Evolutionary conservation across 495 filamentous ascomycete species (phyloP).

Genomic region (Cetradonia linearis): DNA sequence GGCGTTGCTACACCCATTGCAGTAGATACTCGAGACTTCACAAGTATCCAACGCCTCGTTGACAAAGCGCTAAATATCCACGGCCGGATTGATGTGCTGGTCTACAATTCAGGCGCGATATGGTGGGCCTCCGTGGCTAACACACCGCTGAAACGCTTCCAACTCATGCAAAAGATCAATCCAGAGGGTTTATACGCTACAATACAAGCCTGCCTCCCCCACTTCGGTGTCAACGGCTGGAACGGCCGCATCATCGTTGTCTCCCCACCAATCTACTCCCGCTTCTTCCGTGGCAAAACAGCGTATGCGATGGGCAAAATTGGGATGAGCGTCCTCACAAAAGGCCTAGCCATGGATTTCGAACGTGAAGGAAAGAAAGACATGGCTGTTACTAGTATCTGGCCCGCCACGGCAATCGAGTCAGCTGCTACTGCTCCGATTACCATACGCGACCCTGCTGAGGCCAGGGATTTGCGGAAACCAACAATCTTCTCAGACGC

Average conservation of each 20-base stretch:
- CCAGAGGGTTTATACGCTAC: slow-evolving; percentile 54
- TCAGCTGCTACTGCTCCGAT: not conserved
- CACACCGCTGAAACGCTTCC: slow-evolving; percentile 70
- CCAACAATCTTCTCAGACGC: slow-evolving; percentile 41
- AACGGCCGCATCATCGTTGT: slow-evolving; percentile 67
- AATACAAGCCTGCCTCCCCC: slow-evolving; percentile 56
- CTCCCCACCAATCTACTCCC: slow-evolving; percentile 72
- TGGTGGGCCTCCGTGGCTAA: slow-evolving; percentile 70
- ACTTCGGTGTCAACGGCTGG: slow-evolving; percentile 43
- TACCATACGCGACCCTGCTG: not conserved
- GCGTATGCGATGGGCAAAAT: slow-evolving; percentile 84
- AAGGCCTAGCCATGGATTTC: slow-evolving; percentile 78
- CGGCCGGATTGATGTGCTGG: slow-evolving; percentile 55
- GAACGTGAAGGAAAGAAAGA: slow-evolving; percentile 49
- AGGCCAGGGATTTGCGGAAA: slow-evolving; percentile 5
- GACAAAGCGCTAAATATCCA: slow-evolving; percentile 51
- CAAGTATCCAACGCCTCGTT: slow-evolving; percentile 54
- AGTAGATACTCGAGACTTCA: slow-evolving; percentile 58
- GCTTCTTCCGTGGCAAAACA: slow-evolving; percentile 80
- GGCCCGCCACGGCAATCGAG: slow-evolving; percentile 49
- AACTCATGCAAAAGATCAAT: slow-evolving; percentile 75
- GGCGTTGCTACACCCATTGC: slow-evolving; percentile 55
- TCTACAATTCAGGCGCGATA: slow-evolving; percentile 82
- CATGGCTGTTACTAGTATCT: slow-evolving; percentile 75
- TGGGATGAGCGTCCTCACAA: slow-evolving; percentile 71